Percentiles rank a stretch among this genome's conserved stretches.
These are phyloP conservation scores for Candida ipomoeae DNA, from an alignment of 805 yeast genomes.

Conservation along the genomic window DNA sequence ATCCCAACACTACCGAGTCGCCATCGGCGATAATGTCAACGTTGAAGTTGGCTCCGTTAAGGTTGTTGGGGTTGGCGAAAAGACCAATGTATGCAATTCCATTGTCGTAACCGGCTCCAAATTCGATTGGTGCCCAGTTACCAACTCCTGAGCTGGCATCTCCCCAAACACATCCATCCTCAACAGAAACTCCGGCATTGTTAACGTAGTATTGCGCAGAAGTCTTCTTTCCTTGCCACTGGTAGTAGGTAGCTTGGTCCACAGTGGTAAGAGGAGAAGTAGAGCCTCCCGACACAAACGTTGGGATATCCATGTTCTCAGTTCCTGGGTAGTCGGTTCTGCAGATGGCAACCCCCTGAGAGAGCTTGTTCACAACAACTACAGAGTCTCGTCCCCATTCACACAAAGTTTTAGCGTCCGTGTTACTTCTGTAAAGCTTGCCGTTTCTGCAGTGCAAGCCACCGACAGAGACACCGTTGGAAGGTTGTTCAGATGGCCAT, in stretches of 20 bases:
- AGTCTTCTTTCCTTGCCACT: constrained; percentile 76
- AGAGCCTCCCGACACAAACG: constrained; percentile 68
- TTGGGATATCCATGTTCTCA: constrained; percentile 96
- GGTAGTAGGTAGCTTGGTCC: constrained; percentile 66
- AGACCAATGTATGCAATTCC: constrained; percentile 76
- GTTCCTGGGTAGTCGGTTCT: constrained; percentile 99
- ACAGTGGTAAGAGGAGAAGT: constrained; percentile 72
- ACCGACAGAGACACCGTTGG: constrained; percentile 88
- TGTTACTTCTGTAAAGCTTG: constrained; percentile 76
- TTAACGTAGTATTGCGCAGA: constrained; percentile 97
- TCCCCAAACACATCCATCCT: constrained; percentile 97
- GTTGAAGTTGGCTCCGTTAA: constrained; percentile 51
- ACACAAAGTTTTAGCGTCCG: constrained; percentile 66
- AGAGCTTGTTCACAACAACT: constrained; percentile 58
- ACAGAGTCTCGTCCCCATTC: constrained; percentile 80
- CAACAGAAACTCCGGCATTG: constrained; percentile 86
- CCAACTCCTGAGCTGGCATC: constrained; percentile 72
- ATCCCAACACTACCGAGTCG: constrained; percentile 61
- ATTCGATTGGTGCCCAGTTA: constrained; percentile 96
- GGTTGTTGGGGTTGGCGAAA: constrained; percentile 93
- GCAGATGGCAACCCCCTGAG: constrained; percentile 78
- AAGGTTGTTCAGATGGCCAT: constrained; percentile 89
- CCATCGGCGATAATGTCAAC: constrained; percentile 68
- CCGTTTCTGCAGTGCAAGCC: constrained; percentile 87
- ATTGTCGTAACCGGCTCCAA: constrained; percentile 83